Evolutionary conservation across 192 early-diverging fungal species (phyloP), one percentile per base, ranked within the genome.

Genomic region (Cetraspora pellucida): DNA sequence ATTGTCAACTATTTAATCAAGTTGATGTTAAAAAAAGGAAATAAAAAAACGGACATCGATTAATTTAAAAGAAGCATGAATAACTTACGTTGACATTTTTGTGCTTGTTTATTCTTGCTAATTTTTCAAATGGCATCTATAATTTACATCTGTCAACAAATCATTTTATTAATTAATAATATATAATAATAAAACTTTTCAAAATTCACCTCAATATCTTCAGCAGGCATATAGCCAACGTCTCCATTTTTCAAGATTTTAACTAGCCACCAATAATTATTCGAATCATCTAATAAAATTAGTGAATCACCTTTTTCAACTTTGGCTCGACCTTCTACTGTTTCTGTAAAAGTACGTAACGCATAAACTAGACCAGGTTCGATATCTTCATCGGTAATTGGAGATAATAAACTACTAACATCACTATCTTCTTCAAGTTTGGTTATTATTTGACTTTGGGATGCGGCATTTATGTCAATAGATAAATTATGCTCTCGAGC

Each of bases 201-300:
- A 19, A 37, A 37, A 7, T 21, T 31, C 82, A 92, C 90, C 82
- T 95, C 94, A 47, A 95, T 90, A 74, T 95, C 94, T 77, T 95
- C 94, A 4, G 94, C 94, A 28, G 94, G 94, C 65, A 95, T 93
- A 79, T 95, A 95, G 17, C 94, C 94, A 80, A 95, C 90, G 79
- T 90, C 84, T 0, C 79, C 82, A n/a, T 81, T 92, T 80, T 88
- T 94, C 77, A 87, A 83, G 72, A 82, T 90, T 81, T 86, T 91
- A 54, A 91, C 87, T 5, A 90, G 63, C 89, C 90, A 90, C 94
- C 94, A 95, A 82, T 95, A 95, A 10, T 89, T 90, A 79, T 95
- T 94, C 31, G 87, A 84, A 78, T 95, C 94, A 76, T 95, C 94
- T 30, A 95, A 79, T 49, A 95, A 81, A 61, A 91, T 91, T 70